These are phyloP conservation scores for Adiantum capillusveneris DNA, from an alignment of 75 land plant genomes.

Conservation along the genomic window DNA sequence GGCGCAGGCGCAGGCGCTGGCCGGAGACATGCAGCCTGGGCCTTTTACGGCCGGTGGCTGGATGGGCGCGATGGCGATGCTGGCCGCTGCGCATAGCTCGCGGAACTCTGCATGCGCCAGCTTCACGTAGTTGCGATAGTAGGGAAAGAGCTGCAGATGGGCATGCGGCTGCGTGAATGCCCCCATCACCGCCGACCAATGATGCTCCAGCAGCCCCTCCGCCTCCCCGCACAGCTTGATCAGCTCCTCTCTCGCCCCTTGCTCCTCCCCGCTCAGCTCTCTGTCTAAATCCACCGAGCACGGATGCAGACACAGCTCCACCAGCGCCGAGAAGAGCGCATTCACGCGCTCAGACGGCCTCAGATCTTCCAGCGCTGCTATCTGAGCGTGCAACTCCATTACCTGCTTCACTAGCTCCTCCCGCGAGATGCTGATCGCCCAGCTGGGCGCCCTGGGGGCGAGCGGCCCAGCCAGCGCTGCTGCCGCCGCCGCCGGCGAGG, in stretches of 20 bases:
- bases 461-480: too few species aligned
- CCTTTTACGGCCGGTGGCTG: too few species aligned
- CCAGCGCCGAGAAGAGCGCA: slow-evolving; percentile 52
- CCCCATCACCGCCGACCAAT: slow-evolving; percentile 40
- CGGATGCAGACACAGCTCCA: slow-evolving; percentile 46
- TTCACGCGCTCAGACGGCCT: slow-evolving; percentile 44
- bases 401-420: too few species aligned
- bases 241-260: slow-evolving; percentile 35
- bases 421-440: too few species aligned
- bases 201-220: slow-evolving; percentile 54
- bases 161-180: slow-evolving; percentile 31
- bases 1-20: too few species aligned
- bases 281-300: slow-evolving; percentile 32
- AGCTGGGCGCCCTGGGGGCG: too few species aligned
- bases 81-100: slow-evolving; percentile 22
- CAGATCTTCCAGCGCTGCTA: slow-evolving; percentile 45
- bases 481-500: too few species aligned
- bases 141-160: slow-evolving; percentile 55
- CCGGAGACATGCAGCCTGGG: too few species aligned
- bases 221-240: slow-evolving; percentile 59
- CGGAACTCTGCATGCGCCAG: slow-evolving; percentile 47
- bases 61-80: slow-evolving; percentile 53
- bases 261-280: slow-evolving; percentile 21
- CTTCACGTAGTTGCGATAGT: slow-evolving; percentile 55
- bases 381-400: slow-evolving; percentile 28